Evolutionary conservation across 106 monocot genomes (phyloP).

Genomic region (Allium cepa): DNA sequence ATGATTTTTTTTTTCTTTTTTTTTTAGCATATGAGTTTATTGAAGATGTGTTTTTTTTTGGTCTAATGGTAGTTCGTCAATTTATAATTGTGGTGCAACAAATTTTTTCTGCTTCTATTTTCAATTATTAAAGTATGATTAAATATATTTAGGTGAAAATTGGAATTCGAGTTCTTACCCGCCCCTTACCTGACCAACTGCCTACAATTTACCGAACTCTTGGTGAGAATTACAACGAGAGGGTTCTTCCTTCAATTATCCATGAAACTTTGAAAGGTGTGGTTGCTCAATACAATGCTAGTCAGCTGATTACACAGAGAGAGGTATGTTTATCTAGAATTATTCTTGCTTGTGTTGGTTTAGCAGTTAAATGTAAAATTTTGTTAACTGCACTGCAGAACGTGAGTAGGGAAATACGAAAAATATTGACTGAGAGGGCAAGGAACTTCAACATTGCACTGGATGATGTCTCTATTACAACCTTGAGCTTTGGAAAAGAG

Average conservation of each 20-base stretch:
- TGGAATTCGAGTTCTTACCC: slow-evolving; percentile 59
- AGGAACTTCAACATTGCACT: slow-evolving; percentile 58
- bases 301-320: slow-evolving; percentile 95
- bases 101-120: no score
- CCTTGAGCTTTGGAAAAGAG: slow-evolving; percentile 63
- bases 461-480: slow-evolving; percentile 70
- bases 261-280: slow-evolving; percentile 90
- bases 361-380: background rate
- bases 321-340: slow-evolving; percentile 31
- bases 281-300: slow-evolving; percentile 97
- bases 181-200: slow-evolving; percentile 45
- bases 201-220: slow-evolving; percentile 65
- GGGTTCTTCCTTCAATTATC: slow-evolving; percentile 72
- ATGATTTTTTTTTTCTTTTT: no score
- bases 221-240: slow-evolving; percentile 75
- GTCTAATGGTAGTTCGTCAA: no score
- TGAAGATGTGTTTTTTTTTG: no score
- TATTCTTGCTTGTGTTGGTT: background rate
- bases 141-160: slow-evolving; percentile 13
- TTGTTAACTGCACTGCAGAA: slow-evolving; percentile 14
- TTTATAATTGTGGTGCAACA: no score
- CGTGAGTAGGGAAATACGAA: slow-evolving; percentile 61
- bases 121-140: no score
- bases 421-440: slow-evolving; percentile 53
- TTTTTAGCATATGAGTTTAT: no score